phyloP scores from a whole-genome alignment of 306 rosid species.

The Amphicarpaea edgeworthii region DNA sequence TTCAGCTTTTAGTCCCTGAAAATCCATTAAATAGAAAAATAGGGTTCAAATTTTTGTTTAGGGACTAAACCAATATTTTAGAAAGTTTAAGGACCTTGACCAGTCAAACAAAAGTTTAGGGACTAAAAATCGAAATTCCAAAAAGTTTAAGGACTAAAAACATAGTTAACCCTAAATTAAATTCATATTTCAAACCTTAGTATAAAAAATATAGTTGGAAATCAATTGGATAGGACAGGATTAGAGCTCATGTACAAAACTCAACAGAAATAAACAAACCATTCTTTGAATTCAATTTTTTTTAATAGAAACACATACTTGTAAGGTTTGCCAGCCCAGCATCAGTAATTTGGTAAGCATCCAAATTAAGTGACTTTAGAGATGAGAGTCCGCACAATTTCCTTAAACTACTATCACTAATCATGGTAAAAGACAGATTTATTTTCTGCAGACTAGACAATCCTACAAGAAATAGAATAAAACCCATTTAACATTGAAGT shows the following conservation, averaged over 20 bases:
- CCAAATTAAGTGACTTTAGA: constrained; percentile 96
- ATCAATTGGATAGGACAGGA: constrained; percentile 31
- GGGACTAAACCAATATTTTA: too few relatives aligned
- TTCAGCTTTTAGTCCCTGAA: too few relatives aligned
- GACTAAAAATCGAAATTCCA: too few relatives aligned
- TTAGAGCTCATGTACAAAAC: neutral
- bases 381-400: constrained; percentile 81
- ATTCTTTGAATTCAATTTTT: constrained; percentile 27
- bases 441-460: constrained; percentile 80
- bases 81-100: too few relatives aligned
- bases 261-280: constrained; percentile 28
- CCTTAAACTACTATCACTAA: constrained; percentile 73
- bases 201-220: neutral
- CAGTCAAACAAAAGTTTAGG: too few relatives aligned
- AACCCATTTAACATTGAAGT: constrained; percentile 9
- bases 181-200: constrained; percentile 18
- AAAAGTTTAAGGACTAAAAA: too few relatives aligned
- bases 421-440: constrained; percentile 84
- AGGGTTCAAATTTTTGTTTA: too few relatives aligned
- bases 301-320: constrained; percentile 55
- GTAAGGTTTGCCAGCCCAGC: constrained; percentile 80
- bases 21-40: too few relatives aligned
- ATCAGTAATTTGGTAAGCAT: constrained; percentile 84
- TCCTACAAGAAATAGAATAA: constrained; percentile 62
- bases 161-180: too few relatives aligned